A percentile compares a stretch with the other conserved stretches of the same genome.
Conservation (phyloP, 257 asterid genomes). For the Solanum virginianum region DNA sequence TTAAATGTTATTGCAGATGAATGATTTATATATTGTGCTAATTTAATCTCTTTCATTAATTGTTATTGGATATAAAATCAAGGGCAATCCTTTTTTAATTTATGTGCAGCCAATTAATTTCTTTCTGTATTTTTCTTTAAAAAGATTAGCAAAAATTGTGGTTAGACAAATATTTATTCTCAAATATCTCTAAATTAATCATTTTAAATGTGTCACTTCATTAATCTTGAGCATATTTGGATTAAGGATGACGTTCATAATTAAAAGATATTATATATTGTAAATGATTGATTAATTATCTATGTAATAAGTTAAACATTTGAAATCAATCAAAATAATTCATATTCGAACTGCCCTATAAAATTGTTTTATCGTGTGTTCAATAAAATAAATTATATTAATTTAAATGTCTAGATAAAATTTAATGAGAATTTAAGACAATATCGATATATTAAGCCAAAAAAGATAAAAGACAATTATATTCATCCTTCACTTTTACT, state of each 20-base stretch:
- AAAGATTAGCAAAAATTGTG: neutral
- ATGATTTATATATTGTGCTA: neutral
- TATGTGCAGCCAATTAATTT: neutral
- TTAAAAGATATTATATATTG: too few species aligned
- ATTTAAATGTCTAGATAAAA: neutral
- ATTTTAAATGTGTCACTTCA: too few species aligned
- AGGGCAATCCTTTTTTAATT: neutral
- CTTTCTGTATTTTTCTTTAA: too few species aligned
- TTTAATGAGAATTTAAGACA: neutral
- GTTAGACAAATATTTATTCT: too few species aligned
- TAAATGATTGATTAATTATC: too few species aligned
- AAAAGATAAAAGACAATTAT: neutral
- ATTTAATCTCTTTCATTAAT: neutral
- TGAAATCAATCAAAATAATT: too few species aligned
- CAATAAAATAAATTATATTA: neutral
- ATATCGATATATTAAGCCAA: neutral
- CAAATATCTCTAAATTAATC: too few species aligned
- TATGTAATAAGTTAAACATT: too few species aligned
- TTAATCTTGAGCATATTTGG: too few species aligned
- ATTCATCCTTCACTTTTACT: neutral
- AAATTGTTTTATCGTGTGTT: neutral
- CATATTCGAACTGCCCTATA: too few species aligned
- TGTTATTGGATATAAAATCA: neutral
- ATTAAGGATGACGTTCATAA: too few species aligned
- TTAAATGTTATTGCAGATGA: neutral